These are phyloP conservation scores for Coniferiporia sulphurascens DNA, from an alignment of 1,284 basidiomycete genomes.

Conservation along the genomic window DNA sequence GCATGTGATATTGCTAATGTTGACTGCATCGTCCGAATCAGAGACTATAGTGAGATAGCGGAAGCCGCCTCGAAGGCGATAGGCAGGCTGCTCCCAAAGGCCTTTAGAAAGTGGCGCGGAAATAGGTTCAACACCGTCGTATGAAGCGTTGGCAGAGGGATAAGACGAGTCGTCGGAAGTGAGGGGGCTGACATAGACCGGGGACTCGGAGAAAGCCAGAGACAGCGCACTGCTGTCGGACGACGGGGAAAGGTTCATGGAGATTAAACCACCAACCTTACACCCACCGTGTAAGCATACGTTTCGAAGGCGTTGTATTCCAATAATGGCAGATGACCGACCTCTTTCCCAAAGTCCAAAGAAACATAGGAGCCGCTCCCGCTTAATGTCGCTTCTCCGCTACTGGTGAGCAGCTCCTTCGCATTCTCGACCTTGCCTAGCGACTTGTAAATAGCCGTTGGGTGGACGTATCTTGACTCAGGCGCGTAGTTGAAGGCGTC, in stretches of 20 bases:
- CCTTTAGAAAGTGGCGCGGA: slow-evolving; percentile 33
- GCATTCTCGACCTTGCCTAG: slow-evolving; percentile 30
- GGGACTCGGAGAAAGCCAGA: slow-evolving; percentile 45
- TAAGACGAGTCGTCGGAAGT: slow-evolving; percentile 42
- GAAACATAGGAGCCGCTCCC: slow-evolving; percentile 36
- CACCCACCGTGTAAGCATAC: neutral
- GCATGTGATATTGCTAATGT: slow-evolving; percentile 48
- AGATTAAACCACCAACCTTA: slow-evolving; percentile 45
- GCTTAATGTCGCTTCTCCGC: slow-evolving; percentile 30
- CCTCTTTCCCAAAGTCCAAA: slow-evolving; percentile 43
- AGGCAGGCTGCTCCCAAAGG: slow-evolving; percentile 45
- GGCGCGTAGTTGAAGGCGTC: slow-evolving; percentile 43
- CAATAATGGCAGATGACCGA: slow-evolving; percentile 19
- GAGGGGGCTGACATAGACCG: slow-evolving; percentile 37
- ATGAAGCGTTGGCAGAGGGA: slow-evolving; percentile 34
- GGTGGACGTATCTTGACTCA: slow-evolving; percentile 35
- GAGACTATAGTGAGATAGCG: slow-evolving; percentile 51
- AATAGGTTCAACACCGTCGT: slow-evolving; percentile 19
- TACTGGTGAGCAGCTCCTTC: slow-evolving; percentile 28
- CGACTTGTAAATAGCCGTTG: slow-evolving; percentile 31
- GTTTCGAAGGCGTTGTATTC: neutral
- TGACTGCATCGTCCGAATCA: slow-evolving; percentile 31
- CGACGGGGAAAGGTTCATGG: slow-evolving; percentile 33
- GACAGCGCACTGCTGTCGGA: slow-evolving; percentile 30
- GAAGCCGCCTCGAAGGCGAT: slow-evolving; percentile 47